These are phyloP conservation scores for Penicillium tannophilum DNA, from an alignment of 495 filamentous ascomycete genomes.

Conservation along the genomic window DNA sequence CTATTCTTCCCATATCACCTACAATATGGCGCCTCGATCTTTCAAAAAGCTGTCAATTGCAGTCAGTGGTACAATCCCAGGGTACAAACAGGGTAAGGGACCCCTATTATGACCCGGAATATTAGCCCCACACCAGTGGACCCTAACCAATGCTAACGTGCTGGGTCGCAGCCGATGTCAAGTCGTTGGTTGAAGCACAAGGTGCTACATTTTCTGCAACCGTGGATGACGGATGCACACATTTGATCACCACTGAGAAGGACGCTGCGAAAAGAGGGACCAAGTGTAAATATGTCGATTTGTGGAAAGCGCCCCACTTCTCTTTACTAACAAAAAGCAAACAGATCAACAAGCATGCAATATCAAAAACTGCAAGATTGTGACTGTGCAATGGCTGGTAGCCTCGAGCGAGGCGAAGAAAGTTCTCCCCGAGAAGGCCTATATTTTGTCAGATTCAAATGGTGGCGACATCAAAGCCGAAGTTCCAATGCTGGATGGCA, in stretches of 20 bases:
- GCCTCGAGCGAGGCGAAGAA: conserved; percentile 48
- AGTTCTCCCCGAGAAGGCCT: conserved; percentile 45
- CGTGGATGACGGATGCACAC: conserved; percentile 56
- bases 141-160: conserved; percentile 14
- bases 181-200: conserved; percentile 40
- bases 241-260: conserved; percentile 57
- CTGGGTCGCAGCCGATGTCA: conserved; percentile 35
- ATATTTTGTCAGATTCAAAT: conserved; percentile 17
- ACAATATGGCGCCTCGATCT: conserved; percentile 28
- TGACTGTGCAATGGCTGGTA: conserved; percentile 64
- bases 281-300: conserved; percentile 37
- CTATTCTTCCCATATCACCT: neutral
- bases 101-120: neutral
- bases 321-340: neutral
- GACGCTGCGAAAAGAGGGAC: conserved; percentile 52
- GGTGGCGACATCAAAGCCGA: neutral
- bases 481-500: conserved; percentile 12
- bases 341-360: conserved; percentile 36
- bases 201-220: conserved; percentile 51
- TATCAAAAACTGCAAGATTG: conserved; percentile 52
- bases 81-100: conserved; percentile 52
- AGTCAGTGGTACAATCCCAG: conserved; percentile 62
- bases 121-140: neutral
- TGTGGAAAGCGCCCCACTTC: neutral
- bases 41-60: conserved; percentile 54